Conservation (phyloP, 257 asterid genomes). For the Nicotiana paniculata region DNA sequence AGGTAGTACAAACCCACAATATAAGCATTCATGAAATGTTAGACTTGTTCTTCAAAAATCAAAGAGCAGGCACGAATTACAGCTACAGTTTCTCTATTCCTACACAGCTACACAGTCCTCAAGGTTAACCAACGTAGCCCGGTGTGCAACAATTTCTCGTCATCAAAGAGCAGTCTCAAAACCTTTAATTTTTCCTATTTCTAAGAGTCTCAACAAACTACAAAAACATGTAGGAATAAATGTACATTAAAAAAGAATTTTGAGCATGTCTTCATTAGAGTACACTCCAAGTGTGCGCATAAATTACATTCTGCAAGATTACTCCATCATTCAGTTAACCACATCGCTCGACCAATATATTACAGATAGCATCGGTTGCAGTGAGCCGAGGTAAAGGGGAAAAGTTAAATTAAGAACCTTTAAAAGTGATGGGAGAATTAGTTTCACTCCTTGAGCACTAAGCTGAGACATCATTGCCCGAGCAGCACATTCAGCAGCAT, state of each 20-base stretch:
- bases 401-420: conserved; percentile 45
- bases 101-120: not conserved
- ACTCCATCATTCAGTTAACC: not conserved
- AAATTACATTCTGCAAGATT: not conserved
- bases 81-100: not conserved
- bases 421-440: conserved; percentile 93
- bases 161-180: conserved; percentile 4
- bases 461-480: conserved; percentile 99
- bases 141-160: not conserved
- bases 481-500: conserved; percentile 98
- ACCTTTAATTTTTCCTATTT: not conserved
- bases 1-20: not conserved
- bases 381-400: not conserved
- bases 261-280: not conserved
- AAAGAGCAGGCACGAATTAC: not conserved
- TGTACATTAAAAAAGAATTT: not conserved
- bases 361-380: not conserved
- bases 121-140: not conserved
- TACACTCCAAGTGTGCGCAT: not conserved
- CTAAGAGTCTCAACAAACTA: not conserved
- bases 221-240: not conserved
- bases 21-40: not conserved
- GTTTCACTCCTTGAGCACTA: conserved; percentile 95
- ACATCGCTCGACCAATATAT: not conserved
- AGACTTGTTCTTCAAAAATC: not conserved